A percentile compares a stretch with the other conserved stretches of the same genome.
Evolutionary conservation across 169 alveolate species (phyloP).

Genomic region (Plasmodium yoelii): DNA sequence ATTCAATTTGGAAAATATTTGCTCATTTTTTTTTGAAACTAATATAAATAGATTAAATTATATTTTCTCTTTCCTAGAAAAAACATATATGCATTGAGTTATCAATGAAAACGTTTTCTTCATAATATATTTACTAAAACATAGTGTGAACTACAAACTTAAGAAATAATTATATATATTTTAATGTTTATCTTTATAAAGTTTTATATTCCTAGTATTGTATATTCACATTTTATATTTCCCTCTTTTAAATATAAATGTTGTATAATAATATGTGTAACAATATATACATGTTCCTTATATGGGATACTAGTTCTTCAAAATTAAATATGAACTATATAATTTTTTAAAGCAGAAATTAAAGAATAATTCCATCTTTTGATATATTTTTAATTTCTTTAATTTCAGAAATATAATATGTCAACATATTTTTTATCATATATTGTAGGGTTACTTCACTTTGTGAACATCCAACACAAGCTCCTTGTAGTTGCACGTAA

Average conservation of each 20-base stretch:
- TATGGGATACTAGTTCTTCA: background rate
- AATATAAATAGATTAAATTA: too few relatives aligned
- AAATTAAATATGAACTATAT: background rate
- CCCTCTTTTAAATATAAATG: conserved; percentile 3
- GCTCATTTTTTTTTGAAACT: too few relatives aligned
- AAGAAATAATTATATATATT: background rate
- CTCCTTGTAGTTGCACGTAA: conserved; percentile 85
- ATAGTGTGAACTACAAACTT: background rate
- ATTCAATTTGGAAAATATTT: too few relatives aligned
- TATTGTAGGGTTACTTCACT: conserved; percentile 85
- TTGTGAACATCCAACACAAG: conserved; percentile 86
- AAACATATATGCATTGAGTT: background rate
- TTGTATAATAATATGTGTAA: conserved; percentile 1
- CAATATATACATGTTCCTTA: background rate
- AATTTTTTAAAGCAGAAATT: background rate
- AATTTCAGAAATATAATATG: conserved; percentile 85
- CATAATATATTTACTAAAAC: background rate
- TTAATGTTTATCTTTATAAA: background rate
- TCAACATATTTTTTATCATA: conserved; percentile 86
- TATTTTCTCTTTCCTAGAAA: too few relatives aligned
- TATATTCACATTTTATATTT: background rate
- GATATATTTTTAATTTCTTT: conserved; percentile 77
- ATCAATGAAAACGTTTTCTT: background rate
- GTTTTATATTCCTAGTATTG: too few relatives aligned
- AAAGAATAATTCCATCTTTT: conserved; percentile 67